These are phyloP conservation scores for Exutisphaerella laricina DNA, from an alignment of 2,329 filamentous ascomycete species.

Conservation along the genomic window DNA sequence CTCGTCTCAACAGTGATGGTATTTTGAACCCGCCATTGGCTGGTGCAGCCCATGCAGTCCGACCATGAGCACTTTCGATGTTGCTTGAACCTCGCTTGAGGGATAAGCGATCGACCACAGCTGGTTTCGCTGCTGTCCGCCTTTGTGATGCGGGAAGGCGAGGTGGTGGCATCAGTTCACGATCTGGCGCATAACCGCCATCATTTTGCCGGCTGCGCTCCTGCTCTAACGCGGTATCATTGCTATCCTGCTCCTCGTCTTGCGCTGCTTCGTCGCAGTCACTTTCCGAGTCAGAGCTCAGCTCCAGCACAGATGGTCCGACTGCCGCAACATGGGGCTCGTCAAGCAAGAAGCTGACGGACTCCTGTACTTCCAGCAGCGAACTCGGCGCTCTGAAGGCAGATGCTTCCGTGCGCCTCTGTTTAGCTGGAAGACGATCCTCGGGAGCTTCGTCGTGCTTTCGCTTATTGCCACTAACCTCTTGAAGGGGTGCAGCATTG, in stretches of 20 bases:
- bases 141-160: slow-evolving; percentile 38
- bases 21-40: slow-evolving; percentile 55
- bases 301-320: slow-evolving; percentile 48
- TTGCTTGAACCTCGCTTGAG: slow-evolving; percentile 46
- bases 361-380: slow-evolving; percentile 74
- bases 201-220: slow-evolving; percentile 28
- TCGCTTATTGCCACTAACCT: slow-evolving; percentile 31
- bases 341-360: slow-evolving; percentile 77
- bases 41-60: slow-evolving; percentile 37
- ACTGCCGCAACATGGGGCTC: slow-evolving; percentile 38
- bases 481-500: slow-evolving; percentile 17
- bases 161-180: slow-evolving; percentile 28
- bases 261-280: slow-evolving; percentile 44
- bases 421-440: slow-evolving; percentile 38
- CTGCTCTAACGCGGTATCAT: slow-evolving; percentile 40
- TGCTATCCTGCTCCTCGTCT: slow-evolving; percentile 42
- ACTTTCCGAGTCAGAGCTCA: slow-evolving; percentile 41
- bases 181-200: slow-evolving; percentile 30
- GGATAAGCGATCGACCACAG: slow-evolving; percentile 67
- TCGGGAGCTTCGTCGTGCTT: slow-evolving; percentile 18
- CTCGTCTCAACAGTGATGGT: slow-evolving; percentile 65
- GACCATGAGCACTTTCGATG: slow-evolving; percentile 16
- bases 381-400: slow-evolving; percentile 60
- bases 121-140: slow-evolving; percentile 31
- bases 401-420: slow-evolving; percentile 34